These are phyloP conservation scores for Catenaria anguillulae DNA, from an alignment of 371 early-diverging fungal species.

Conservation along the genomic window DNA sequence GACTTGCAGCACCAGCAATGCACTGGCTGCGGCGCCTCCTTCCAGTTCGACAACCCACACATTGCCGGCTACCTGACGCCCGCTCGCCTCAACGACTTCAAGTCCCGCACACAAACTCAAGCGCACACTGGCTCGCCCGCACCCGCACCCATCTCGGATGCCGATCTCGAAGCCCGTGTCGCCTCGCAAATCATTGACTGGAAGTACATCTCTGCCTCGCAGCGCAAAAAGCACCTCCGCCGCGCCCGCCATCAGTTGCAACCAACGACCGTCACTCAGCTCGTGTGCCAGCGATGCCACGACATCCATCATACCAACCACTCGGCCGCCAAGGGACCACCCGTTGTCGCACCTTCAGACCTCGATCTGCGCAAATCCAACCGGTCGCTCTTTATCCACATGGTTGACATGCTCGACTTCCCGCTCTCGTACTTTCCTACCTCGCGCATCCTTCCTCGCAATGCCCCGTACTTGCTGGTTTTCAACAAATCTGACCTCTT, in stretches of 20 bases:
- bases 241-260: background rate
- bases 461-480: background rate
- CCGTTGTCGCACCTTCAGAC: background rate
- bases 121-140: background rate
- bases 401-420: background rate
- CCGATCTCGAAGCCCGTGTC: background rate
- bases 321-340: background rate
- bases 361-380: background rate
- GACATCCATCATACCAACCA: background rate
- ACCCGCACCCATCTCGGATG: background rate
- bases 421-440: background rate
- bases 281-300: conserved; percentile 3
- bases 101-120: background rate
- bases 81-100: background rate
- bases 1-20: background rate
- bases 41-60: background rate
- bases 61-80: background rate
- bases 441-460: background rate
- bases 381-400: background rate
- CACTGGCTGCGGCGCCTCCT: background rate
- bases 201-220: background rate
- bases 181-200: background rate
- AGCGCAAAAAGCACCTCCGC: background rate
- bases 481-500: conserved; percentile 5
- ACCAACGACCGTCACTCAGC: background rate